phyloP scores from a whole-genome alignment of 2,329 filamentous ascomycete species.

The Aspergillus sp. region DNA sequence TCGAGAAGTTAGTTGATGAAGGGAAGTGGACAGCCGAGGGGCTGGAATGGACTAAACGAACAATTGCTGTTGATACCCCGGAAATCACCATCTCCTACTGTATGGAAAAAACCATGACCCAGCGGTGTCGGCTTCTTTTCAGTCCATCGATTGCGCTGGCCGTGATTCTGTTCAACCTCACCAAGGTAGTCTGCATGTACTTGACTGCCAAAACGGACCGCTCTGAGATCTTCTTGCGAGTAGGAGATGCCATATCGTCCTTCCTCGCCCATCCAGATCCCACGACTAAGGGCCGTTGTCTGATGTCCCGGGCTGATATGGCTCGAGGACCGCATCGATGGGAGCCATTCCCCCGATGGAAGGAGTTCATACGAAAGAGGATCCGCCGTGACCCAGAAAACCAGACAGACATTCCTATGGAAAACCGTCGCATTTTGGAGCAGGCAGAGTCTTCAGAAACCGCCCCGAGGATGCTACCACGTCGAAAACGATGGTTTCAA shows the following conservation, averaged over 20 bases:
- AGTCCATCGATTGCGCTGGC: conserved; percentile 10
- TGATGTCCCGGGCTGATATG: conserved; percentile 2
- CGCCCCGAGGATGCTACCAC: neutral
- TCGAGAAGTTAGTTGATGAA: neutral
- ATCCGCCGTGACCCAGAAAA: neutral
- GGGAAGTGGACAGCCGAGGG: neutral
- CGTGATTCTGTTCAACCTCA: conserved; percentile 6
- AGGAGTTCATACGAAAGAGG: neutral
- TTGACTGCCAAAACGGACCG: neutral
- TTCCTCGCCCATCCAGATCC: conserved; percentile 20
- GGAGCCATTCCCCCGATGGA: neutral
- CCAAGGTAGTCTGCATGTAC: conserved; percentile 14
- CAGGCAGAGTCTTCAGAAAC: neutral
- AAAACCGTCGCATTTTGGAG: neutral
- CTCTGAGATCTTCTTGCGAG: conserved; percentile 17
- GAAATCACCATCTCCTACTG: conserved; percentile 3
- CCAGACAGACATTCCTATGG: neutral
- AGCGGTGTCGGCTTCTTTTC: conserved; percentile 12
- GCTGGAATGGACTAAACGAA: neutral
- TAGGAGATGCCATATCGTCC: conserved; percentile 28
- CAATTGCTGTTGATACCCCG: no score
- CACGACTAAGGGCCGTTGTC: conserved; percentile 1
- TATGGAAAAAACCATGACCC: conserved; percentile 4
- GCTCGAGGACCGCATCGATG: neutral
- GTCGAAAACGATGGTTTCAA: conserved; percentile 8